Evolutionary conservation across 441 rosid genomes (phyloP), one percentile per base, ranked within the genome.

Genomic region (Rhodomyrtus psidioides): DNA sequence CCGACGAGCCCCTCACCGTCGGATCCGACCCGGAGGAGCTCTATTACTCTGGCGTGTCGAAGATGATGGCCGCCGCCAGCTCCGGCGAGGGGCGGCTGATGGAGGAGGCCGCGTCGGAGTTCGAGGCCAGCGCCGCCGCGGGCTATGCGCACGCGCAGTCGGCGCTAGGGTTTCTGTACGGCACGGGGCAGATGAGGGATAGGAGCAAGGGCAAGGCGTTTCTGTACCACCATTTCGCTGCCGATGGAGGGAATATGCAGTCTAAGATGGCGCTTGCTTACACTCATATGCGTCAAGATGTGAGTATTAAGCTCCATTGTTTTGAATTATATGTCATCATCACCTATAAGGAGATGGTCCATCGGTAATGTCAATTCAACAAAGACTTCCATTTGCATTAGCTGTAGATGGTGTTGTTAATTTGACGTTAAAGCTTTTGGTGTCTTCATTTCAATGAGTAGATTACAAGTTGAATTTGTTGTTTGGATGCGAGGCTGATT

Each of bases 211-310:
- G 92, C 21, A 96, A 93, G 88, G 94, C 96, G 34, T 94, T 96
- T 85, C 82, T 97, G 79, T 92, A 96, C 87, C 99, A 96, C 87
- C 89, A 87, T 60, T 96, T 97, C 54, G 98, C 95, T 24, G 93
- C 94, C 21, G 90, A 91, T 12, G 96, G 94, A 44, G 99, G 96
- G 75, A 97, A 91, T 87, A 90, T 93, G 92, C 99, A 96, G 91
- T 96, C 99, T 5, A 97, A 93, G 93, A 94, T 96, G 99, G 96
- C 96, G 60, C 92, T 97, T 53, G 99, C 99, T 0, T 95, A 92
- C 88, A 94, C 98, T 2, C 95, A 94, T 88, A 86, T 92, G 34
- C 96, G 98, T 5, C 99, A 97, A 93, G 96, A 95, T 85, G 99
- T 96, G 91, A 94, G 97, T 81, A 9, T 62, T 62, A 21, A 30